phyloP scores from a whole-genome alignment of 768 basidiomycete species.

The Naganishia randhawae region DNA sequence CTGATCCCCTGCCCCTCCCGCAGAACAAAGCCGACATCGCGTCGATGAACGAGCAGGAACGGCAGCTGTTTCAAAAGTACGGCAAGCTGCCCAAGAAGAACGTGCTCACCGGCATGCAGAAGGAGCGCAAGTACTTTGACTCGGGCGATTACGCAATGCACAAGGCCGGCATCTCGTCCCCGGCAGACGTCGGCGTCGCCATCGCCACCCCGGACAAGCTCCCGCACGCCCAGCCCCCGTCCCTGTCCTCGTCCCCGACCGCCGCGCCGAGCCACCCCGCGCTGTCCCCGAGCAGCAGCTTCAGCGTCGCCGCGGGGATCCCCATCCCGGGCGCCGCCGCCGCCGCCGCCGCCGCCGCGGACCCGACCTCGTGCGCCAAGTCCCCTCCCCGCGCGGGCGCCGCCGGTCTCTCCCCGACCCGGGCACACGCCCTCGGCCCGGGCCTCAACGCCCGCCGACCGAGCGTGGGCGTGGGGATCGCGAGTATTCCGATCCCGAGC shows the following conservation, averaged over 20 bases:
- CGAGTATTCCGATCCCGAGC: constrained; percentile 12
- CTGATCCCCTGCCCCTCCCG: background rate
- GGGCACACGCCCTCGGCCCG: constrained; percentile 13
- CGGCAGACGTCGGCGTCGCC: constrained; percentile 79
- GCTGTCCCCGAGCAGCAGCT: constrained; percentile 9
- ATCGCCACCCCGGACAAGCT: constrained; percentile 88
- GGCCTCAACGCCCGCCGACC: constrained; percentile 18
- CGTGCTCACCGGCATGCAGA: constrained; percentile 88
- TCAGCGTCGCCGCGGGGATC: background rate
- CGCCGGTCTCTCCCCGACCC: constrained; percentile 22
- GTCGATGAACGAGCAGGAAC: constrained; percentile 59
- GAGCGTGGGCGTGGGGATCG: constrained; percentile 18
- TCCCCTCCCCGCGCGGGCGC: background rate
- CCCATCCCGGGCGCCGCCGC: constrained; percentile 2
- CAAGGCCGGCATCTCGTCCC: constrained; percentile 71
- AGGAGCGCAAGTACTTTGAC: constrained; percentile 99
- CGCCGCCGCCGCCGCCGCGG: background rate
- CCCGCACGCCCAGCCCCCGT: constrained; percentile 31
- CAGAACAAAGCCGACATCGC: constrained; percentile 15
- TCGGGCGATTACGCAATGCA: constrained; percentile 97
- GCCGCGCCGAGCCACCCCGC: constrained; percentile 11
- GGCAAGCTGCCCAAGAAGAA: constrained; percentile 96
- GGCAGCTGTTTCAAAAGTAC: constrained; percentile 88
- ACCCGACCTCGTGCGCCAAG: background rate
- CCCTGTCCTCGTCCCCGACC: constrained; percentile 32